Base-by-base conservation (phyloP, 495 filamentous ascomycete genomes). In the Parachaetomium inaequale region DNA sequence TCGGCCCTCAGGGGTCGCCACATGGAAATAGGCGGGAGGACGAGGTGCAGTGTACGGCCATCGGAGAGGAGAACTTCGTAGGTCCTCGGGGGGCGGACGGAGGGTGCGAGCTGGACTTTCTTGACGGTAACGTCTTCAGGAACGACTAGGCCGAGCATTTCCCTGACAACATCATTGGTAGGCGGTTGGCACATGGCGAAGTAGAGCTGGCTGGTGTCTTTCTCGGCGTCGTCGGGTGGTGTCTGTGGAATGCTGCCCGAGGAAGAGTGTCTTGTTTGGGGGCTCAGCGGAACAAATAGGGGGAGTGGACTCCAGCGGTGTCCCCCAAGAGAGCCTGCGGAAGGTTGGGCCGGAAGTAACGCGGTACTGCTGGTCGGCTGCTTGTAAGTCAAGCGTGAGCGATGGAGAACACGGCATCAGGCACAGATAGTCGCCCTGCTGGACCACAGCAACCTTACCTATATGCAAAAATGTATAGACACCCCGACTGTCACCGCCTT, bases 1-100 rank as follows among this genome's bases (percentile, higher is more conserved):
- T 81, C 78, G 32, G 68, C 73, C 19, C 78, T 69, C 10, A 81
- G 68, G n/a, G 78, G 69, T 34, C 77, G 72, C 53, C 71, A 60
- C 34, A 67, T 66, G 4, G 73, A 55, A 7, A 67, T 60, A 7
- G 77, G 77, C 14, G 75, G 62, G 8, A 76, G 56, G 25, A 71
- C 70, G 29, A 81, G 72, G 32, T 74, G 38, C 10, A 79, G 55
- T 8, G 63, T 62, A 32, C 63, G 66, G 25, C 68, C 72, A 43
- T 76, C 69, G 25, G 72, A 72, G 28, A 78, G 59, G 38, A 58
- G 53, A 26, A 79, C 61, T 54, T 65, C 63, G 64, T 75, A 79
- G 40, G 70, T 63, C 28, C 72, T 69, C 38, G 73, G 67, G 12
- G 74, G 72, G 5, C 75, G 62, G 40, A 65, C 59, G 2, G 75